Percentiles rank a stretch among this genome's conserved stretches.
These are phyloP conservation scores for Fraxinus velutina DNA, from an alignment of 305 asterid genomes.

Conservation along the genomic window DNA sequence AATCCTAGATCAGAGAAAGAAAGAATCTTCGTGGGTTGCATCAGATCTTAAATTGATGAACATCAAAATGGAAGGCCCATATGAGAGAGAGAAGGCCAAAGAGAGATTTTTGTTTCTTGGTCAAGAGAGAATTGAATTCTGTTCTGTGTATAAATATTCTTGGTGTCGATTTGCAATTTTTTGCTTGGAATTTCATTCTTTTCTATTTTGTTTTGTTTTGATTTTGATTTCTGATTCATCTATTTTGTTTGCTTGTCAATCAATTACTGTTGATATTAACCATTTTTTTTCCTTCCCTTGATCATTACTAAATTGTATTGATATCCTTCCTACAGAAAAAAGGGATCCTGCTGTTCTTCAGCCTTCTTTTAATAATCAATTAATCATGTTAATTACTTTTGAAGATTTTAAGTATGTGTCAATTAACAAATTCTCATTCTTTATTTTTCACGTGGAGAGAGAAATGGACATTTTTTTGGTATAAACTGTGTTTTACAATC, in stretches of 20 bases:
- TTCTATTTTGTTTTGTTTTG: neutral
- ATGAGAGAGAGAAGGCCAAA: conserved; percentile 7
- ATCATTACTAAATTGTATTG: conserved; percentile 7
- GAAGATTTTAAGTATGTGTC: neutral
- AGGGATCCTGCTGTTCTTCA: neutral
- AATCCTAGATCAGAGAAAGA: conserved; percentile 23
- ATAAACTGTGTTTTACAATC: too few relatives aligned
- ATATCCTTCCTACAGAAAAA: neutral
- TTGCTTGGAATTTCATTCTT: conserved; percentile 22
- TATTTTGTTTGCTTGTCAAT: conserved; percentile 12
- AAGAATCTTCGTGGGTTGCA: conserved; percentile 30
- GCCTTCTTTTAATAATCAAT: neutral
- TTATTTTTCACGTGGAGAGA: too few relatives aligned
- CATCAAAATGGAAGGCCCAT: conserved; percentile 8
- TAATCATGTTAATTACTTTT: neutral
- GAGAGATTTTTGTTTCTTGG: neutral
- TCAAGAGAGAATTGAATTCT: conserved; percentile 16
- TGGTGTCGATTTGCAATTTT: conserved; percentile 20
- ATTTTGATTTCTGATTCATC: conserved; percentile 15
- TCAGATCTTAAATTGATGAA: conserved; percentile 17
- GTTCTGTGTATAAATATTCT: neutral
- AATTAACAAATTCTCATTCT: neutral
- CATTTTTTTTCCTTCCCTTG: conserved; percentile 6
- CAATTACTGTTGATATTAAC: conserved; percentile 20
- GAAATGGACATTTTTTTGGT: too few relatives aligned